A percentile compares a stretch with the other conserved stretches of the same genome.
These are phyloP conservation scores for Nicotiana knightiana DNA, from an alignment of 257 asterid genomes.

Conservation along the genomic window DNA sequence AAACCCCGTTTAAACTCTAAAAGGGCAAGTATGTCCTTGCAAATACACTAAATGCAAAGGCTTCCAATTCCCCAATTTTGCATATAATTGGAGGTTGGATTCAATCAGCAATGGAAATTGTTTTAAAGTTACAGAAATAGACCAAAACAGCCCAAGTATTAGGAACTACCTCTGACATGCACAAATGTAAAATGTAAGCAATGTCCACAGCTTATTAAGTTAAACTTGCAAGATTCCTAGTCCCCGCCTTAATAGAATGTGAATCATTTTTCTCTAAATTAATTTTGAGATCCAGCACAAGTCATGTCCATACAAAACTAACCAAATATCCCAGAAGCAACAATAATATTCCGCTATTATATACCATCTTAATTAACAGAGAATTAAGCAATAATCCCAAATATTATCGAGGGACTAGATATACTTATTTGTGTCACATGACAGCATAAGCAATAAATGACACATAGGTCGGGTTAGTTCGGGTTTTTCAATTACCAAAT, in stretches of 20 bases:
- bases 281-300: background rate
- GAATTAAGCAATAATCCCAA: too few relatives aligned
- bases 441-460: background rate
- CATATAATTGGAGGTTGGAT: too few relatives aligned
- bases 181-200: background rate
- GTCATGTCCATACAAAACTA: background rate
- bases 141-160: background rate
- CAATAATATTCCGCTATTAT: too few relatives aligned
- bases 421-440: background rate
- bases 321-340: background rate
- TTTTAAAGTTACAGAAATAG: background rate
- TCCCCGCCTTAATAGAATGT: background rate
- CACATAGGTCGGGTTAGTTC: background rate
- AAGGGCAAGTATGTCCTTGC: too few relatives aligned
- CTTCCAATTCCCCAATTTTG: too few relatives aligned
- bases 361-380: too few relatives aligned
- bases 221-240: background rate
- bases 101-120: too few relatives aligned
- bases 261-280: background rate
- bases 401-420: too few relatives aligned
- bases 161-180: background rate
- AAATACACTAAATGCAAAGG: too few relatives aligned
- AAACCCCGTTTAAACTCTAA: too few relatives aligned
- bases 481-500: too few relatives aligned
- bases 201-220: too few relatives aligned